phyloP scores from a whole-genome alignment of 768 basidiomycete species.

The Tricholoma matsutake region DNA sequence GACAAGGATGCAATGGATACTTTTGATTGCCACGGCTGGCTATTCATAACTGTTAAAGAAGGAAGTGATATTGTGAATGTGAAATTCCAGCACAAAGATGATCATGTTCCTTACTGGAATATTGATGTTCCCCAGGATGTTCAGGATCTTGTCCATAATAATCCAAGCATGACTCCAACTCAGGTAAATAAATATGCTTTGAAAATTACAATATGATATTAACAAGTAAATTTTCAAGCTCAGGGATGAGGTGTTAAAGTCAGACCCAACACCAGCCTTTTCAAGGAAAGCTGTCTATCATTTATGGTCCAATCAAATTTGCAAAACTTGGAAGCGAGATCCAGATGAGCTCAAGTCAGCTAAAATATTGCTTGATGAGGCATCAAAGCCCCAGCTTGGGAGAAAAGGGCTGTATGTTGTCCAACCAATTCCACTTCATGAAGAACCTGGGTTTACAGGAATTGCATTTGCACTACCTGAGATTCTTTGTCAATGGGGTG shows the following conservation, averaged over 20 bases:
- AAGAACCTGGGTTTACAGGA: no score
- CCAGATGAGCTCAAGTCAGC: conserved; percentile 26
- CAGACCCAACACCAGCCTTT: conserved; percentile 5
- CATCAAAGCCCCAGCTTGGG: no score
- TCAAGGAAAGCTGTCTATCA: conserved; percentile 18
- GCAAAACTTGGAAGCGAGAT: conserved; percentile 22
- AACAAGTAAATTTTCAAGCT: conserved; percentile 10
- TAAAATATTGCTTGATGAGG: neutral
- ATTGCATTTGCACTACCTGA: no score
- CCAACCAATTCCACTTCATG: no score
- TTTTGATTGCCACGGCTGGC: no score
- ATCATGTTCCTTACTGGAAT: neutral
- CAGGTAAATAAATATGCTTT: conserved; percentile 12
- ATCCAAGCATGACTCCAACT: conserved; percentile 3
- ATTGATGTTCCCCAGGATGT: conserved; percentile 3
- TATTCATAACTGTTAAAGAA: neutral
- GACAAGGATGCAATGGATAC: neutral
- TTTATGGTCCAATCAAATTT: conserved; percentile 15
- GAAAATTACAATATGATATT: neutral
- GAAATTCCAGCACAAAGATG: neutral
- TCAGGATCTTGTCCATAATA: conserved; percentile 6
- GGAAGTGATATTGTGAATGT: neutral
- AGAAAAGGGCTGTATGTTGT: no score
- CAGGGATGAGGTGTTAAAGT: conserved; percentile 17
- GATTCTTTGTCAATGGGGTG: no score